phyloP scores from a whole-genome alignment of 805 yeast genomes.

The Cyberlindnera maritima region DNA sequence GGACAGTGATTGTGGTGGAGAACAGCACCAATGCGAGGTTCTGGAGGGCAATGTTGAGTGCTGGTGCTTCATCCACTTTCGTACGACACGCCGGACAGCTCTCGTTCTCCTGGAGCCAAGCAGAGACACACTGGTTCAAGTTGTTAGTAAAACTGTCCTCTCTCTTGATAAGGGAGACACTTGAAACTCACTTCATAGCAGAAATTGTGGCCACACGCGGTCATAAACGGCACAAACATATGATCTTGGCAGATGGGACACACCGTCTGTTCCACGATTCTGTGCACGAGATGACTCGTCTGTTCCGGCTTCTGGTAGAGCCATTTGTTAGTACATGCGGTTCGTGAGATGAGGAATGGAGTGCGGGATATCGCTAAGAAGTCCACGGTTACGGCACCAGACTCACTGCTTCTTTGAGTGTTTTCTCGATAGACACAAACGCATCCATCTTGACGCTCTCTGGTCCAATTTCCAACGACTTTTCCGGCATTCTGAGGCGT shows the following conservation, averaged over 20 bases:
- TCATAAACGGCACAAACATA: conserved; percentile 62
- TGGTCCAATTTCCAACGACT: neutral
- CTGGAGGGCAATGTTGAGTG: conserved; percentile 49
- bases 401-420: conserved; percentile 19
- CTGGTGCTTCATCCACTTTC: conserved; percentile 47
- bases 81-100: conserved; percentile 71
- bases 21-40: conserved; percentile 42
- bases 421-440: conserved; percentile 17
- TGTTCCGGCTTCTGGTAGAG: conserved; percentile 12
- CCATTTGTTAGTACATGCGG: neutral
- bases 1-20: conserved; percentile 26
- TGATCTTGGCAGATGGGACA: conserved; percentile 71
- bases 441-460: neutral
- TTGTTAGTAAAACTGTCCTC: conserved; percentile 2
- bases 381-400: neutral
- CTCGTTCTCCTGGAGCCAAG: conserved; percentile 57
- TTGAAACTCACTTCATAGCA: conserved; percentile 46
- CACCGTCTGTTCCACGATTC: conserved; percentile 29
- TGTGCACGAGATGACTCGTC: conserved; percentile 16
- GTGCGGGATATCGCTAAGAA: no score
- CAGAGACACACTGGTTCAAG: conserved; percentile 42
- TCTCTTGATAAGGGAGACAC: neutral
- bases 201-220: conserved; percentile 71
- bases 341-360: no score
- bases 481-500: neutral